A percentile compares a stretch with the other conserved stretches of the same genome.
phyloP scores from a whole-genome alignment of 1,284 basidiomycete genomes.

The Cronartium ribicola region DNA sequence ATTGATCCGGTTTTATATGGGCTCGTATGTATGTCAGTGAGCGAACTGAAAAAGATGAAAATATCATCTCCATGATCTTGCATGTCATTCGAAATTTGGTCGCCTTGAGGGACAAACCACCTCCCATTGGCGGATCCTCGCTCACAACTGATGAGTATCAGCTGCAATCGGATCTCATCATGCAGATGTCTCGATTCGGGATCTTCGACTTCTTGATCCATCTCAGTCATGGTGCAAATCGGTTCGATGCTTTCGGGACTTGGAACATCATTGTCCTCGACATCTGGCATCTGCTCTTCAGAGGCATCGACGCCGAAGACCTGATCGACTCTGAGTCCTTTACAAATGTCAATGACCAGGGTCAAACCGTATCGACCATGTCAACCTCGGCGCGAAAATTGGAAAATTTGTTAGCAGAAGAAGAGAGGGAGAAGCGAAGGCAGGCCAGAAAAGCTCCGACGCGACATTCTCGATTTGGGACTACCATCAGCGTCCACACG shows the following conservation, averaged over 20 bases:
- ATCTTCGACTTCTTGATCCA: slow-evolving; percentile 74
- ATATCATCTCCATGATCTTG: slow-evolving; percentile 80
- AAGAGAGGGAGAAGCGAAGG: slow-evolving; percentile 62
- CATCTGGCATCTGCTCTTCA: slow-evolving; percentile 78
- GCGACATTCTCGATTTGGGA: slow-evolving; percentile 87
- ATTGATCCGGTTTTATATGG: background rate
- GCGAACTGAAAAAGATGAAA: slow-evolving; percentile 70
- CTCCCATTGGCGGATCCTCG: slow-evolving; percentile 63
- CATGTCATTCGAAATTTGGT: slow-evolving; percentile 83
- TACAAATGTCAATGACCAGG: slow-evolving; percentile 43
- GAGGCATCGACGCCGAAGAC: slow-evolving; percentile 65
- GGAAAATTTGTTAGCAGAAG: slow-evolving; percentile 62
- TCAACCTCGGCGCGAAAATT: slow-evolving; percentile 40
- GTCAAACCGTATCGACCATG: slow-evolving; percentile 38
- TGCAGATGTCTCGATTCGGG: slow-evolving; percentile 66
- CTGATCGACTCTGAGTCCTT: slow-evolving; percentile 53
- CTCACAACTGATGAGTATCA: slow-evolving; percentile 53
- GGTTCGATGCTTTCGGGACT: slow-evolving; percentile 69
- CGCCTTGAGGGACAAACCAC: slow-evolving; percentile 69
- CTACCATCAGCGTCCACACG: slow-evolving; percentile 72
- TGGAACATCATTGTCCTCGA: slow-evolving; percentile 86
- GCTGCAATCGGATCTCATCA: slow-evolving; percentile 62
- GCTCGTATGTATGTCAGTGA: slow-evolving; percentile 52
- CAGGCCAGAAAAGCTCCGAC: slow-evolving; percentile 57
- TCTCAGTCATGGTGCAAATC: slow-evolving; percentile 65